Conservation (phyloP, 805 yeast species). For the Saccharomycopsis schoenii region DNA sequence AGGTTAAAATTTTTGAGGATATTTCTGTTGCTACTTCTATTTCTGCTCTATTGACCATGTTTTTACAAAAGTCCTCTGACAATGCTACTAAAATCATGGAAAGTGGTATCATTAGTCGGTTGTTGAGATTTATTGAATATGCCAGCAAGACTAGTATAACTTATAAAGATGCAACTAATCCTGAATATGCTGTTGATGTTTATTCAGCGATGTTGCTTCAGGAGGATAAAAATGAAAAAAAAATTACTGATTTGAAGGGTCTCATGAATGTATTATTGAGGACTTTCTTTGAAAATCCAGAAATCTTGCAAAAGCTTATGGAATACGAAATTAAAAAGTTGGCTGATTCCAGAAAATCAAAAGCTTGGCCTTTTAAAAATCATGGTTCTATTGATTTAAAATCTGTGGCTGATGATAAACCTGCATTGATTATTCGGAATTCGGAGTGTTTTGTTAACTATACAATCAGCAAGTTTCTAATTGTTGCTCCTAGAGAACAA, state of each 20-base stretch:
- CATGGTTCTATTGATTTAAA: slow-evolving; percentile 35
- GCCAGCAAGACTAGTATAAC: background rate
- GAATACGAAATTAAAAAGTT: slow-evolving; percentile 33
- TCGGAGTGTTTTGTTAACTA: slow-evolving; percentile 33
- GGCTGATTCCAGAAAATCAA: slow-evolving; percentile 20
- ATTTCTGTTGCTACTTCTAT: slow-evolving; percentile 42
- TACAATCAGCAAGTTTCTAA: slow-evolving; percentile 27
- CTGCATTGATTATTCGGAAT: slow-evolving; percentile 36
- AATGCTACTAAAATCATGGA: slow-evolving; percentile 33
- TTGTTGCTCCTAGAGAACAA: slow-evolving; percentile 20
- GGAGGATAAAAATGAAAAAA: slow-evolving; percentile 6
- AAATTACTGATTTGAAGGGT: slow-evolving; percentile 30
- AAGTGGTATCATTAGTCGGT: slow-evolving; percentile 36
- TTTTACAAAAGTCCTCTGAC: slow-evolving; percentile 33
- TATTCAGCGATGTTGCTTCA: background rate
- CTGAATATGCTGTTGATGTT: background rate
- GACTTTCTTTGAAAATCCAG: slow-evolving; percentile 57
- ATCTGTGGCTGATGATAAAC: slow-evolving; percentile 38
- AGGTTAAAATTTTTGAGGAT: slow-evolving; percentile 31
- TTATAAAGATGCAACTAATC: slow-evolving; percentile 22
- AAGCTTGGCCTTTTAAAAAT: slow-evolving; percentile 2
- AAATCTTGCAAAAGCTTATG: slow-evolving; percentile 39
- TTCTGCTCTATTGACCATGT: slow-evolving; percentile 45
- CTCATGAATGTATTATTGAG: slow-evolving; percentile 47
- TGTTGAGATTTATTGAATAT: slow-evolving; percentile 35